phyloP scores from a whole-genome alignment of 1,139 yeast species.

The Schwanniomyces etchellsii region DNA sequence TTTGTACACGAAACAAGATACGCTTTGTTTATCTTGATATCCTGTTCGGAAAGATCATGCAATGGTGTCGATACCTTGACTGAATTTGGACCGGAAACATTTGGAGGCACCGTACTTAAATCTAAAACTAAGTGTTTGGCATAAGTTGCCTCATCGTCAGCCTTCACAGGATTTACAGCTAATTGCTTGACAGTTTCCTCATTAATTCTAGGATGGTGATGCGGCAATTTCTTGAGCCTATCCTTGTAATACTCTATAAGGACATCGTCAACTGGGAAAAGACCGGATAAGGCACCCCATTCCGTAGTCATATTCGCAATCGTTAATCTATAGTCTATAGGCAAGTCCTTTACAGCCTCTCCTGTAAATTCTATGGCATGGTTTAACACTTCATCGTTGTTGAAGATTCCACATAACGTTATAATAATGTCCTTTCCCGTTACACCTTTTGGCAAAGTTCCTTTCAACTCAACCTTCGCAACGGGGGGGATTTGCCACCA shows the following conservation, averaged over 20 bases:
- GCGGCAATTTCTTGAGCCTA: slow-evolving; percentile 61
- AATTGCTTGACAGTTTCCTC: slow-evolving; percentile 48
- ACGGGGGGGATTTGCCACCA: slow-evolving; percentile 99
- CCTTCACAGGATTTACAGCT: slow-evolving; percentile 35
- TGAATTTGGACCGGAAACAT: slow-evolving; percentile 93
- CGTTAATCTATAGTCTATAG: slow-evolving; percentile 89
- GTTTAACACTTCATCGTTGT: slow-evolving; percentile 92
- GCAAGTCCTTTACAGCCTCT: slow-evolving; percentile 65
- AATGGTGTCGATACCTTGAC: slow-evolving; percentile 85
- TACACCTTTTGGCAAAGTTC: slow-evolving; percentile 77
- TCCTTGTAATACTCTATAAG: slow-evolving; percentile 72
- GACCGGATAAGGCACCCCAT: slow-evolving; percentile 98
- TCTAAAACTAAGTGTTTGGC: slow-evolving; percentile 86
- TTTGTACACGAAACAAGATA: slow-evolving; percentile 97
- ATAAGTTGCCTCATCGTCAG: slow-evolving; percentile 77
- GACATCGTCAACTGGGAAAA: slow-evolving; percentile 86
- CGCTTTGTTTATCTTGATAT: slow-evolving; percentile 84
- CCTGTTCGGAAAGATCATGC: slow-evolving; percentile 63
- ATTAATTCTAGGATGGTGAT: slow-evolving; percentile 84
- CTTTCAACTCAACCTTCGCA: slow-evolving; percentile 84
- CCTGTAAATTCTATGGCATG: slow-evolving; percentile 97
- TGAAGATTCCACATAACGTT: slow-evolving; percentile 90
- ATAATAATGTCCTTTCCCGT: slow-evolving; percentile 97
- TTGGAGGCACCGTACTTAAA: slow-evolving; percentile 80
- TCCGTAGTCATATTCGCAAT: slow-evolving; percentile 99